These are phyloP conservation scores for Parachaetomium inaequale DNA, from an alignment of 495 filamentous ascomycete genomes.

Conservation along the genomic window DNA sequence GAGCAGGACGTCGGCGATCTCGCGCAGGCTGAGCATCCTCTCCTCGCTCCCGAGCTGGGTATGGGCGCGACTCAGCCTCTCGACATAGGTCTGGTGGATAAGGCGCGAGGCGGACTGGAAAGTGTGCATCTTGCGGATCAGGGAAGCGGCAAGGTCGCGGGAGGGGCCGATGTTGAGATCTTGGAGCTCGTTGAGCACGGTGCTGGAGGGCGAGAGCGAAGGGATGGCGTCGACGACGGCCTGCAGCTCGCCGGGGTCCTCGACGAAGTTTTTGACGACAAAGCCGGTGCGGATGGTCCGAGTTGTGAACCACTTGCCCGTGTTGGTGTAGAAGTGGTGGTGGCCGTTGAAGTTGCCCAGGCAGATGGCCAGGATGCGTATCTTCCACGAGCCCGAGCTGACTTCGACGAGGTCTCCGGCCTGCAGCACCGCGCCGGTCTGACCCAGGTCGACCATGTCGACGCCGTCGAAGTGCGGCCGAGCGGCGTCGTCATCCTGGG, in stretches of 20 bases:
- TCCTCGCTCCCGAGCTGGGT: slow-evolving; percentile 45
- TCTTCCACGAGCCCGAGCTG: slow-evolving; percentile 29
- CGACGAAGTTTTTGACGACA: slow-evolving; percentile 61
- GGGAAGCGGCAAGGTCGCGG: slow-evolving; percentile 44
- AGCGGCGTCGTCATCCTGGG: slow-evolving; percentile 32
- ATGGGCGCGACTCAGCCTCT: slow-evolving; percentile 49
- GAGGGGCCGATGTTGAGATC: slow-evolving; percentile 50
- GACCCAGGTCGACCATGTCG: slow-evolving; percentile 39
- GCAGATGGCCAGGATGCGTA: slow-evolving; percentile 61
- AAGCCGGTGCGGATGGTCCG: slow-evolving; percentile 49
- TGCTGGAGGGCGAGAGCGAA: slow-evolving; percentile 22
- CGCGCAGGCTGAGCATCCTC: slow-evolving; percentile 56
- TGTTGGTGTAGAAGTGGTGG: slow-evolving; percentile 67
- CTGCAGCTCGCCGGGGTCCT: slow-evolving; percentile 49
- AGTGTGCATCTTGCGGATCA: slow-evolving; percentile 51
- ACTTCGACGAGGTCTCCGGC: slow-evolving; percentile 74
- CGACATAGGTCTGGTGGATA: slow-evolving; percentile 51
- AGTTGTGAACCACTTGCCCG: slow-evolving; percentile 69
- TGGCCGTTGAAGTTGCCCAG: slow-evolving; percentile 59
- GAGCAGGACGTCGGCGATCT: slow-evolving; percentile 56
- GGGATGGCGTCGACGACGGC: slow-evolving; percentile 62
- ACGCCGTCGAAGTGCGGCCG: slow-evolving; percentile 36
- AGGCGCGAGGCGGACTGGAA: slow-evolving; percentile 51
- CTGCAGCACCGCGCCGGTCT: slow-evolving; percentile 44
- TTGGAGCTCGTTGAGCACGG: slow-evolving; percentile 46